phyloP scores from a whole-genome alignment of 139 green algal genomes.

The Axilococcus clingmanii region DNA sequence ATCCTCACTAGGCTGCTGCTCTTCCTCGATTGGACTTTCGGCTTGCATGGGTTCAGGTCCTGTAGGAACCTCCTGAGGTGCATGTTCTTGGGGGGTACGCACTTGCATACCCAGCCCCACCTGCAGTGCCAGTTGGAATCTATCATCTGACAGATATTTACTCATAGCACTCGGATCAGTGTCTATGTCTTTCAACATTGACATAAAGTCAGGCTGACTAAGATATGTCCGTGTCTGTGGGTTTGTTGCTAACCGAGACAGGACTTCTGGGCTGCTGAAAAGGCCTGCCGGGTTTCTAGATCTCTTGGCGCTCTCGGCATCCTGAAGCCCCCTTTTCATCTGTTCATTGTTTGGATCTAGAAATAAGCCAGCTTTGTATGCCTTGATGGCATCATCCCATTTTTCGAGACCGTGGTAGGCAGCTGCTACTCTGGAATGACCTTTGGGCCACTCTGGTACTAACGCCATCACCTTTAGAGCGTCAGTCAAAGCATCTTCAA shows the following conservation, averaged over 20 bases:
- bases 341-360: slow-evolving; percentile 64
- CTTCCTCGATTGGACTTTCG: neutral
- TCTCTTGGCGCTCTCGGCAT: slow-evolving; percentile 33
- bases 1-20: neutral
- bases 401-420: slow-evolving; percentile 62
- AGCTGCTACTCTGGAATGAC: slow-evolving; percentile 84
- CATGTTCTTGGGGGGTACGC: neutral
- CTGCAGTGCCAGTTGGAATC: slow-evolving; percentile 55
- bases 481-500: slow-evolving; percentile 71
- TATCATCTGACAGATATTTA: slow-evolving; percentile 52
- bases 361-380: slow-evolving; percentile 74
- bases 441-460: slow-evolving; percentile 89
- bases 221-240: slow-evolving; percentile 64
- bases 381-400: slow-evolving; percentile 59
- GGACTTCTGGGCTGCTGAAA: slow-evolving; percentile 53
- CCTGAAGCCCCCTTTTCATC: slow-evolving; percentile 47
- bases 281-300: slow-evolving; percentile 4
- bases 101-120: slow-evolving; percentile 54
- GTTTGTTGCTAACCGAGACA: slow-evolving; percentile 75
- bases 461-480: slow-evolving; percentile 73
- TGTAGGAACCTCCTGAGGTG: neutral
- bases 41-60: neutral
- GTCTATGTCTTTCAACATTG: slow-evolving; percentile 69
- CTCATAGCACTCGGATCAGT: slow-evolving; percentile 56
- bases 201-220: slow-evolving; percentile 82